phyloP scores from a whole-genome alignment of 352 stramenopile species.

The Phytophthora podocarpi region DNA sequence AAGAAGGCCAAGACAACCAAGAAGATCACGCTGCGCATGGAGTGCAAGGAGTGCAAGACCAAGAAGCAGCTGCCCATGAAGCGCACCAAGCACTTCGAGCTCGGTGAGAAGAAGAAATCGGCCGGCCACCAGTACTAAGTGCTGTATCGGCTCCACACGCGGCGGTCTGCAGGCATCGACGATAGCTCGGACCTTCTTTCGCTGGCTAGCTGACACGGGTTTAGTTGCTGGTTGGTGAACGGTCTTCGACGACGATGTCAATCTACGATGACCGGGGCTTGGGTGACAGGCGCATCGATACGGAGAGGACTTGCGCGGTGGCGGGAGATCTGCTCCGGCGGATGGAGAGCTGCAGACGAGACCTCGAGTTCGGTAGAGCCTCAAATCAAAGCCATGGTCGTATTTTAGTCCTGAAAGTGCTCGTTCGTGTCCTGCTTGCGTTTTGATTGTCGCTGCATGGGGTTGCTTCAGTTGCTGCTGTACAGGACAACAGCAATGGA shows the following conservation, averaged over 20 bases:
- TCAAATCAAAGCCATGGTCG: slow-evolving; percentile 60
- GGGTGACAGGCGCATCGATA: slow-evolving; percentile 11
- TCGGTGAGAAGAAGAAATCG: slow-evolving; percentile 99
- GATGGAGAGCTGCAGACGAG: slow-evolving; percentile 15
- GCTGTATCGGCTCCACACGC: neutral
- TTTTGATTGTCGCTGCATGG: neutral
- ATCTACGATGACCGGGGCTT: slow-evolving; percentile 25
- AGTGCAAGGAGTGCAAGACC: slow-evolving; percentile 99
- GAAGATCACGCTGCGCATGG: slow-evolving; percentile 97
- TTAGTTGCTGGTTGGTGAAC: slow-evolving; percentile 1
- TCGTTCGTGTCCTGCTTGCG: neutral
- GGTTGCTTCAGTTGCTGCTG: neutral
- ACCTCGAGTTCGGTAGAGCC: slow-evolving; percentile 29
- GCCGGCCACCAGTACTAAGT: slow-evolving; percentile 97
- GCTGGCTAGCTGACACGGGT: slow-evolving; percentile 2
- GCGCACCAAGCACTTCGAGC: slow-evolving; percentile 99
- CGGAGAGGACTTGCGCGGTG: slow-evolving; percentile 4
- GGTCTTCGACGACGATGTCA: slow-evolving; percentile 29
- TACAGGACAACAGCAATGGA: neutral
- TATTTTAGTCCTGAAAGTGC: slow-evolving; percentile 55
- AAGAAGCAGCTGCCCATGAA: slow-evolving; percentile 99
- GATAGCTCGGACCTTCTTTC: slow-evolving; percentile 7
- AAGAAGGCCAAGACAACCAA: slow-evolving; percentile 99
- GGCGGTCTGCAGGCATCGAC: slow-evolving; percentile 17
- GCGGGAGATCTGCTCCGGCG: slow-evolving; percentile 9